A percentile compares a stretch with the other conserved stretches of the same genome.
Conservation (phyloP, 495 filamentous ascomycete genomes). For the Podospora comata region DNA sequence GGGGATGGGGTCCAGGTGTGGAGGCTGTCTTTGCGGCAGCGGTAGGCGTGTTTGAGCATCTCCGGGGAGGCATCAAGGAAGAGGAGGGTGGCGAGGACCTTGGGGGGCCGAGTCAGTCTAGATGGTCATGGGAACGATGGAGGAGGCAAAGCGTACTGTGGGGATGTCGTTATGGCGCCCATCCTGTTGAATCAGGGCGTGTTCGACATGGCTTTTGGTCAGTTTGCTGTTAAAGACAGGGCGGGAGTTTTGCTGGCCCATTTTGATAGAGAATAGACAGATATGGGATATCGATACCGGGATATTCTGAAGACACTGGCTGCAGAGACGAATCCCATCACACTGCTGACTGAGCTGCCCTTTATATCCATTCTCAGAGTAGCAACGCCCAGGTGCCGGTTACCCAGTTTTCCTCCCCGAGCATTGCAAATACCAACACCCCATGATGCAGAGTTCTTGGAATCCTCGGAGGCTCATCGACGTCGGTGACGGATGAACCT, state of each 20-base stretch:
- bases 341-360: background rate
- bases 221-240: conserved; percentile 29
- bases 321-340: background rate
- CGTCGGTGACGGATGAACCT: background rate
- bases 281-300: background rate
- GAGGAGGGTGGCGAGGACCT: conserved; percentile 30
- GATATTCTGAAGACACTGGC: background rate
- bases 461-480: background rate
- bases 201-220: conserved; percentile 30
- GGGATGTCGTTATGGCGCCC: conserved; percentile 28
- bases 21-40: conserved; percentile 18
- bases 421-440: background rate
- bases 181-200: conserved; percentile 30
- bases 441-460: background rate
- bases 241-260: conserved; percentile 23
- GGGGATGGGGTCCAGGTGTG: conserved; percentile 28
- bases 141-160: conserved; percentile 15
- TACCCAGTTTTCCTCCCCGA: background rate
- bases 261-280: conserved; percentile 2
- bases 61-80: conserved; percentile 19
- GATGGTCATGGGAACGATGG: background rate
- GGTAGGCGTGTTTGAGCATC: conserved; percentile 24
- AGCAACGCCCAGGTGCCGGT: background rate
- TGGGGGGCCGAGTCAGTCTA: conserved; percentile 5
- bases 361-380: conserved; percentile 1